Evolutionary conservation across 2,329 filamentous ascomycete genomes (phyloP).

Genomic region (Arthrinium puccinioides): DNA sequence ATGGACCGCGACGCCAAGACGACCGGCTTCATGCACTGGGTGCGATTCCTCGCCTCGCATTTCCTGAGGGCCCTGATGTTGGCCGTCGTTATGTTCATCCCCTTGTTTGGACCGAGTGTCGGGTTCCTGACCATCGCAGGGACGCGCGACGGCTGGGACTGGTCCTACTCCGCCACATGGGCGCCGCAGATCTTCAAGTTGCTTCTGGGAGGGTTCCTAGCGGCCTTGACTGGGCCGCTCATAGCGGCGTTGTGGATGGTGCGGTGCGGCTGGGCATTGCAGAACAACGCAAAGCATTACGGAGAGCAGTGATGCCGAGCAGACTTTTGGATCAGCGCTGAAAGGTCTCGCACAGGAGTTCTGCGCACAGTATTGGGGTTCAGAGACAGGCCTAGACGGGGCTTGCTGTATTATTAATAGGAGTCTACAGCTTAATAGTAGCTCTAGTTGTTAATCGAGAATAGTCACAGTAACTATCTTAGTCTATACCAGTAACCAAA

Average conservation of each 20-base stretch:
- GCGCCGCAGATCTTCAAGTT: conserved; percentile 43
- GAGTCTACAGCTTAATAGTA: too few species aligned
- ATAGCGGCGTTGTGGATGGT: conserved; percentile 44
- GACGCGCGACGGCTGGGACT: conserved; percentile 30
- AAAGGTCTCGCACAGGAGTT: too few species aligned
- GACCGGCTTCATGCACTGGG: conserved; percentile 22
- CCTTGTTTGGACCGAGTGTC: conserved; percentile 36
- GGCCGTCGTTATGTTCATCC: conserved; percentile 29
- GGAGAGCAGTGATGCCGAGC: conserved; percentile 9
- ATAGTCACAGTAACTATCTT: too few species aligned
- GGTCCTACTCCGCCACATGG: conserved; percentile 34
- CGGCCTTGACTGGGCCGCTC: conserved; percentile 36
- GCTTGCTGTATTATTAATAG: too few species aligned
- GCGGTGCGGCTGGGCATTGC: conserved; percentile 37
- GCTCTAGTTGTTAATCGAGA: too few species aligned
- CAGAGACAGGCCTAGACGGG: not conserved
- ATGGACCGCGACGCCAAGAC: conserved; percentile 26
- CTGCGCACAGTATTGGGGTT: too few species aligned
- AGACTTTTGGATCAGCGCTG: too few species aligned
- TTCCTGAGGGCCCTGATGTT: conserved; percentile 26
- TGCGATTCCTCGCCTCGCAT: conserved; percentile 27
- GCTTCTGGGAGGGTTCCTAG: conserved; percentile 37
- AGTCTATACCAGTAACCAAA: too few species aligned
- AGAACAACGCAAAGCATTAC: conserved; percentile 16
- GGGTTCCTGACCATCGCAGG: conserved; percentile 35